These are phyloP conservation scores for Acephala macrosclerotiorum DNA, from an alignment of 2,329 filamentous ascomycete genomes.

Conservation along the genomic window DNA sequence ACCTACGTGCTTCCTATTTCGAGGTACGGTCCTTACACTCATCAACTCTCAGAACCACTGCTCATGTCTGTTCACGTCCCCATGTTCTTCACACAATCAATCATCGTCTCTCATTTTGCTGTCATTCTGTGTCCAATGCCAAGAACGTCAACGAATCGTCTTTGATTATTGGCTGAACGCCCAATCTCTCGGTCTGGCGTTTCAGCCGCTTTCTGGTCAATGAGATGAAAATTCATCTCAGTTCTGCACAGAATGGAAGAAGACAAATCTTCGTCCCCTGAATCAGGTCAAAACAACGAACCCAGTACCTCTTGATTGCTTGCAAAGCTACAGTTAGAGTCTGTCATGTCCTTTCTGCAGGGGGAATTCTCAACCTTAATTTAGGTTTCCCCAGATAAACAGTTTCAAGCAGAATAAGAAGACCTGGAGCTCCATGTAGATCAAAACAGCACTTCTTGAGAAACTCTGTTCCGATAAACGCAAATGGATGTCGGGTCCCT, in stretches of 20 bases:
- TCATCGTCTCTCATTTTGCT: background rate
- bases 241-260: background rate
- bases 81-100: background rate
- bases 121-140: background rate
- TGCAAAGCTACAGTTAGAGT: background rate
- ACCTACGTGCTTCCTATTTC: background rate
- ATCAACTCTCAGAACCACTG: background rate
- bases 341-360: background rate
- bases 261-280: background rate
- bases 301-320: background rate
- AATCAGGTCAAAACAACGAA: background rate
- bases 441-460: constrained; percentile 6
- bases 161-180: background rate
- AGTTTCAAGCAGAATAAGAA: constrained; percentile 3
- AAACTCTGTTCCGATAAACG: background rate
- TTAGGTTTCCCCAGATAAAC: constrained; percentile 12
- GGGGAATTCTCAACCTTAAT: background rate
- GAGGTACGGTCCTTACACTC: background rate
- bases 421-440: constrained; percentile 6
- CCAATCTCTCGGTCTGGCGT: background rate
- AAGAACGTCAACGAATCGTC: background rate
- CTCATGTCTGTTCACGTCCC: background rate
- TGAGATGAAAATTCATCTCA: background rate
- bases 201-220: background rate
- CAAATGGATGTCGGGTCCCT: background rate